phyloP scores from a whole-genome alignment of 768 basidiomycete species.

The Tremella fuciformis region DNA sequence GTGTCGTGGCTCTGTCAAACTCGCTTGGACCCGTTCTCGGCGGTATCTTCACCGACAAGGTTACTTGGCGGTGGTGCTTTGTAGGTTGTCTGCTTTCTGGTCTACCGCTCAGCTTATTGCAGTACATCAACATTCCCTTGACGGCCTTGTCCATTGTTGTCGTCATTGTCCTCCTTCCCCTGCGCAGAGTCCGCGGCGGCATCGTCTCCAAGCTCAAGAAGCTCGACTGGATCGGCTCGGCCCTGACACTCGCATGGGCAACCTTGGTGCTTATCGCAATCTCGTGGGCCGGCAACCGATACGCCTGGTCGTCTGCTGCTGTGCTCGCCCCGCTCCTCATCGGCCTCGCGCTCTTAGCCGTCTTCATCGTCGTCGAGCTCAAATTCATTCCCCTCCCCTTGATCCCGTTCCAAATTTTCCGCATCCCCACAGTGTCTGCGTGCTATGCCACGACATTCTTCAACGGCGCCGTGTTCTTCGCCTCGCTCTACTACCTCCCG shows the following conservation, averaged over 20 bases:
- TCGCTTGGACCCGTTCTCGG: constrained; percentile 66
- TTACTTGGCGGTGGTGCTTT: constrained; percentile 21
- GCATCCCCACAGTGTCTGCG: constrained; percentile 63
- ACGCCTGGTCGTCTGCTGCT: constrained; percentile 67
- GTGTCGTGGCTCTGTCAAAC: constrained; percentile 61
- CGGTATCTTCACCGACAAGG: constrained; percentile 53
- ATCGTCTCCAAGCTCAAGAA: constrained; percentile 63
- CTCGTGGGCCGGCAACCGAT: constrained; percentile 73
- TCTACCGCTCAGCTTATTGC: no score
- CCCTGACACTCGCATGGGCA: constrained; percentile 62
- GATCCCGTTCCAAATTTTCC: constrained; percentile 72
- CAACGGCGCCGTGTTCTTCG: constrained; percentile 54
- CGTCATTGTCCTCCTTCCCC: constrained; percentile 64
- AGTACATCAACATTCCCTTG: constrained; percentile 66
- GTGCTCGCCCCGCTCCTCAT: constrained; percentile 64
- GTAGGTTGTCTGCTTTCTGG: no score
- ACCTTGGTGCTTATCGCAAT: constrained; percentile 66
- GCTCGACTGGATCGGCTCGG: constrained; percentile 64
- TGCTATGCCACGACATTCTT: constrained; percentile 70
- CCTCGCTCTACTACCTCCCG: constrained; percentile 66
- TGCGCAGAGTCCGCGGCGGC: constrained; percentile 65
- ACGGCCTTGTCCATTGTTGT: constrained; percentile 60
- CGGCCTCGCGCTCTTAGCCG: constrained; percentile 57
- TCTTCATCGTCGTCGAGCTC: constrained; percentile 74
- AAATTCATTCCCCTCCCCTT: constrained; percentile 68